A percentile compares a stretch with the other conserved stretches of the same genome.
These are phyloP conservation scores for Xylaria longipes DNA, from an alignment of 495 filamentous ascomycete genomes.

Conservation along the genomic window DNA sequence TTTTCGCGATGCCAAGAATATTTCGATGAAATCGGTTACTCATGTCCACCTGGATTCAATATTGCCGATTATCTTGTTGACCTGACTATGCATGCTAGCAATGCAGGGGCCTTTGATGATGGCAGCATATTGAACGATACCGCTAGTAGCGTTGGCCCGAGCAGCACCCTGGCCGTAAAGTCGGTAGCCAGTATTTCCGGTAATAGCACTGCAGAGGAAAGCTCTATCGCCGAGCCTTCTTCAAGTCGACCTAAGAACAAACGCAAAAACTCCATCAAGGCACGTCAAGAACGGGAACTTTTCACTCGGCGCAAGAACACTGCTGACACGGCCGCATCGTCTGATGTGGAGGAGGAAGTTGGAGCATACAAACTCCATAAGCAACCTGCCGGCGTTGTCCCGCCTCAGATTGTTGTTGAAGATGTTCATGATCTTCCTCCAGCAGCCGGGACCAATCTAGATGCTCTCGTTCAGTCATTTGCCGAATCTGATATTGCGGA, in stretches of 20 bases:
- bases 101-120: conserved; percentile 49
- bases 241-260: conserved; percentile 67
- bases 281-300: conserved; percentile 86
- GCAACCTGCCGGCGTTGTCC: conserved; percentile 65
- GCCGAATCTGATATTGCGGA: conserved; percentile 77
- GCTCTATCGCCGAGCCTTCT: conserved; percentile 45
- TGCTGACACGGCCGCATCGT: conserved; percentile 70
- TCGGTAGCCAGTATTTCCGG: conserved; percentile 82
- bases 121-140: conserved; percentile 68
- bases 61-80: conserved; percentile 98
- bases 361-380: conserved; percentile 68
- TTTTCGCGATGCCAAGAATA: conserved; percentile 90
- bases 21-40: conserved; percentile 88
- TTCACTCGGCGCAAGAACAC: conserved; percentile 80
- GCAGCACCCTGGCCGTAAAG: conserved; percentile 88
- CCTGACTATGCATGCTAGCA: conserved; percentile 88
- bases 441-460: conserved; percentile 79
- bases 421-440: conserved; percentile 78
- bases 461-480: conserved; percentile 78
- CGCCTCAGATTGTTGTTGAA: conserved; percentile 69
- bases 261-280: conserved; percentile 75
- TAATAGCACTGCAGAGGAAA: conserved; percentile 68
- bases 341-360: conserved; percentile 65
- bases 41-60: conserved; percentile 95
- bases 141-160: conserved; percentile 73